These are phyloP conservation scores for Cairneyella variabilis DNA, from an alignment of 495 filamentous ascomycete genomes.

Conservation along the genomic window DNA sequence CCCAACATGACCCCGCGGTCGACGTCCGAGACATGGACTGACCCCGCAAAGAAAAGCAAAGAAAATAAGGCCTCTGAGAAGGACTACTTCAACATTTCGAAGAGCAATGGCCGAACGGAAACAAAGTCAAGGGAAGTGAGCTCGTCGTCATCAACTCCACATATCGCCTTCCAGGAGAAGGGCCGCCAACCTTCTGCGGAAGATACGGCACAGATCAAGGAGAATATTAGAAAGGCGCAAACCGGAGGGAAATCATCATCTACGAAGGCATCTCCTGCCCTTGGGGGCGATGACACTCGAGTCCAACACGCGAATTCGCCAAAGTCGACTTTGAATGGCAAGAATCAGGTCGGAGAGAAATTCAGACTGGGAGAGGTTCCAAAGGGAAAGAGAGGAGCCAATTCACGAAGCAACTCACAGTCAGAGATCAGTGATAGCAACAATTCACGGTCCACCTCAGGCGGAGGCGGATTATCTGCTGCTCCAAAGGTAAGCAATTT, in stretches of 20 bases:
- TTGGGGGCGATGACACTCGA: slow-evolving; percentile 35
- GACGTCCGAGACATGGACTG: slow-evolving; percentile 41
- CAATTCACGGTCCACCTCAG: slow-evolving; percentile 11
- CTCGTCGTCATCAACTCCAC: slow-evolving; percentile 59
- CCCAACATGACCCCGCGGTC: slow-evolving; percentile 58
- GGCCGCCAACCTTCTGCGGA: slow-evolving; percentile 58
- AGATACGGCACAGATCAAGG: slow-evolving; percentile 33
- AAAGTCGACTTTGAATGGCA: slow-evolving; percentile 19
- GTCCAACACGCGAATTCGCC: slow-evolving; percentile 31
- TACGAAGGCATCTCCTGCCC: slow-evolving; percentile 37
- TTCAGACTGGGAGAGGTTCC: slow-evolving; percentile 78
- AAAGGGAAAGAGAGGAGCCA: slow-evolving; percentile 56
- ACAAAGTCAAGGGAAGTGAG: slow-evolving; percentile 31
- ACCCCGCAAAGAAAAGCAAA: slow-evolving; percentile 35
- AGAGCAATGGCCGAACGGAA: slow-evolving; percentile 24
- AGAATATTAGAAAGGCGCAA: slow-evolving; percentile 30
- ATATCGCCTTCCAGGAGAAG: slow-evolving; percentile 91
- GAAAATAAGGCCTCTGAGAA: slow-evolving; percentile 32
- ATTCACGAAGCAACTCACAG: slow-evolving; percentile 62
- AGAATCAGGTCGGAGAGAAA: slow-evolving; percentile 38
- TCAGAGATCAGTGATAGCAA: slow-evolving; percentile 33
- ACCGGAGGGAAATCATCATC: slow-evolving; percentile 34
- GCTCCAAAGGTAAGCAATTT: slow-evolving; percentile 4
- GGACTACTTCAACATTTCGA: slow-evolving; percentile 47
- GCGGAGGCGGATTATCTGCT: slow-evolving; percentile 2